These are phyloP conservation scores for Leccinellum luteum DNA, from an alignment of 768 basidiomycete species.

Conservation along the genomic window DNA sequence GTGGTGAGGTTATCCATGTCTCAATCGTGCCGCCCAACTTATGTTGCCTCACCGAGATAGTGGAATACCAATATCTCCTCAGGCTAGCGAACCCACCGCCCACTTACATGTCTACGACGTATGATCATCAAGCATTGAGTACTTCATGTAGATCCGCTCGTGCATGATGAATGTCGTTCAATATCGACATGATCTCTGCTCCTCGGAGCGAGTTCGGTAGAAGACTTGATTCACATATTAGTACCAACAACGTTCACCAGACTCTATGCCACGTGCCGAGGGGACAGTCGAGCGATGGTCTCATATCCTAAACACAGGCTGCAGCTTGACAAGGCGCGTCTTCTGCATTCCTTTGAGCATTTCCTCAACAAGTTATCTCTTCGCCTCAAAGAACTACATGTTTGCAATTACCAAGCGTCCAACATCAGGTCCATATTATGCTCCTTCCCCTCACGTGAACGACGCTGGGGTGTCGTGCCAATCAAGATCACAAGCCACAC, in stretches of 20 bases:
- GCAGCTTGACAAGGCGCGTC: constrained; percentile 36
- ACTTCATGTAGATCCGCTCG: constrained; percentile 7
- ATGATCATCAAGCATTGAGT: constrained; percentile 12
- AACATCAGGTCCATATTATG: constrained; percentile 35
- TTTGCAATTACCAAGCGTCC: constrained; percentile 63
- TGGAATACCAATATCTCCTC: background rate
- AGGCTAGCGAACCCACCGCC: background rate
- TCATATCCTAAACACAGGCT: background rate
- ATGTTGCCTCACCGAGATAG: background rate
- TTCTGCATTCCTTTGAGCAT: constrained; percentile 50
- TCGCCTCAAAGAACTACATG: constrained; percentile 71
- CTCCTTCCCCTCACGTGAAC: constrained; percentile 54
- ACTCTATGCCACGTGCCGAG: background rate
- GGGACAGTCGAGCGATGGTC: constrained; percentile 1
- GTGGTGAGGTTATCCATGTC: constrained; percentile 11
- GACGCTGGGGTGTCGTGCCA: constrained; percentile 38
- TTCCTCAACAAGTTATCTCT: constrained; percentile 59
- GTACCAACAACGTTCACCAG: constrained; percentile 8
- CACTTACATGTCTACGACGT: background rate
- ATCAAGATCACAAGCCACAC: background rate
- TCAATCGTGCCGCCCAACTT: background rate
- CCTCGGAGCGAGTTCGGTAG: constrained; percentile 4
- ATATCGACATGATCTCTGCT: constrained; percentile 3
- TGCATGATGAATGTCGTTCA: constrained; percentile 8
- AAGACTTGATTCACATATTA: constrained; percentile 12